phyloP scores from a whole-genome alignment of 2,329 filamentous ascomycete species.

The Trichophyton mentagrophytes region DNA sequence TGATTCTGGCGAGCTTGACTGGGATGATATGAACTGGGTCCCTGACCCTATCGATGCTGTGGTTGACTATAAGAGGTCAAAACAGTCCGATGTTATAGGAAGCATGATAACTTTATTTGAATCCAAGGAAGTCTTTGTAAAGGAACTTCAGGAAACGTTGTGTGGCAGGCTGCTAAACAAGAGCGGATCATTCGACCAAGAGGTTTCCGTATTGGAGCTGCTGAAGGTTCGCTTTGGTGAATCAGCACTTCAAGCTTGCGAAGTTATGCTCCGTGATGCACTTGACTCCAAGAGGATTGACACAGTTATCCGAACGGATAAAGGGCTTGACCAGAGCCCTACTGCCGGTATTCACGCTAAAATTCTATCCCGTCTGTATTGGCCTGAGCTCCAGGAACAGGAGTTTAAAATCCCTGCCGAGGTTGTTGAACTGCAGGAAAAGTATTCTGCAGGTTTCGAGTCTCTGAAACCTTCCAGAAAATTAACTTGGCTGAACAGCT shows the following conservation, averaged over 20 bases:
- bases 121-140: constrained; percentile 81
- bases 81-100: constrained; percentile 80
- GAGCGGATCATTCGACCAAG: constrained; percentile 61
- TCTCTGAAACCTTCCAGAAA: constrained; percentile 70
- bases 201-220: constrained; percentile 68
- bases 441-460: constrained; percentile 66
- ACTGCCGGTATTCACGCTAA: constrained; percentile 50
- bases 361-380: constrained; percentile 84
- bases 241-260: constrained; percentile 72
- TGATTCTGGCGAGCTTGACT: constrained; percentile 60
- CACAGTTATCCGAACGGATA: constrained; percentile 46
- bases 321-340: constrained; percentile 26
- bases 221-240: constrained; percentile 85
- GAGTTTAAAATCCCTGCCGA: constrained; percentile 35
- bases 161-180: constrained; percentile 61
- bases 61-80: constrained; percentile 79
- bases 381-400: constrained; percentile 61
- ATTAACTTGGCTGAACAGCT: constrained; percentile 72
- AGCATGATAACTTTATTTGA: constrained; percentile 82
- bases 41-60: constrained; percentile 89
- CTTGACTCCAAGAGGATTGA: constrained; percentile 70
- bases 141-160: constrained; percentile 82
- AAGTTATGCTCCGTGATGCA: constrained; percentile 95
- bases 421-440: constrained; percentile 46
- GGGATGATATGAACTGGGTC: constrained; percentile 85